These are phyloP conservation scores for Blastocystis sp. DNA, from an alignment of 352 stramenopile species.

Conservation along the genomic window DNA sequence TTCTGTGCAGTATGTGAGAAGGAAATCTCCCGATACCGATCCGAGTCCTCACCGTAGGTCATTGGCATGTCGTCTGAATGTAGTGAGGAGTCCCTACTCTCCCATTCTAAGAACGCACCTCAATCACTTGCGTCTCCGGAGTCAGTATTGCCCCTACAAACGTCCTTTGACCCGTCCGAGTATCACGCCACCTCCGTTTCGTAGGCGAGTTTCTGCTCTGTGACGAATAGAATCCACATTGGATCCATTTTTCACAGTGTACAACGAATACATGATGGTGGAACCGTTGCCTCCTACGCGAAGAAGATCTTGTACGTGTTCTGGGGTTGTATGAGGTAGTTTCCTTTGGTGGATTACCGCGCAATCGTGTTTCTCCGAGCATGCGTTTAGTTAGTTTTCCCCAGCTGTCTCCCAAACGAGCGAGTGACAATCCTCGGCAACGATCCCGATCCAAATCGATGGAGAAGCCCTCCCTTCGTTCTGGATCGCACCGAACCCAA, in stretches of 20 bases:
- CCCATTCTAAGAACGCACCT: not conserved
- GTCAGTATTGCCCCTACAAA: constrained; percentile 30
- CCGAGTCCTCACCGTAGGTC: too few species aligned
- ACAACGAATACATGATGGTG: constrained; percentile 23
- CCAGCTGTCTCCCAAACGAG: not conserved
- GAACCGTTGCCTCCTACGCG: not conserved
- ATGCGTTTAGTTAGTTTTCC: not conserved
- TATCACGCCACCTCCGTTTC: not conserved
- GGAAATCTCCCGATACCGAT: too few species aligned
- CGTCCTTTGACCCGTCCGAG: not conserved
- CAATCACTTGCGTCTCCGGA: not conserved
- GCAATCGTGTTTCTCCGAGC: not conserved
- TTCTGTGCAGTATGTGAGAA: too few species aligned
- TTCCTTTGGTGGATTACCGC: not conserved
- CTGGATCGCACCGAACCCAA: not conserved
- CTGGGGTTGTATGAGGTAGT: not conserved
- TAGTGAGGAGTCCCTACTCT: constrained; percentile 7
- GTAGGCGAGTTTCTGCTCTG: not conserved
- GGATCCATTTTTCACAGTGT: constrained; percentile 10
- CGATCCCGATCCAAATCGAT: too few species aligned
- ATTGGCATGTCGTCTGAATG: not conserved
- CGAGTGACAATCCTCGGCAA: too few species aligned
- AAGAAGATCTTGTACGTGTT: not conserved
- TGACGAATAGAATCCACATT: not conserved
- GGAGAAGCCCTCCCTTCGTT: not conserved